Evolutionary conservation across 768 basidiomycete genomes (phyloP), one percentile per base, ranked within the genome.

Genomic region (Filobasidium wieringae): DNA sequence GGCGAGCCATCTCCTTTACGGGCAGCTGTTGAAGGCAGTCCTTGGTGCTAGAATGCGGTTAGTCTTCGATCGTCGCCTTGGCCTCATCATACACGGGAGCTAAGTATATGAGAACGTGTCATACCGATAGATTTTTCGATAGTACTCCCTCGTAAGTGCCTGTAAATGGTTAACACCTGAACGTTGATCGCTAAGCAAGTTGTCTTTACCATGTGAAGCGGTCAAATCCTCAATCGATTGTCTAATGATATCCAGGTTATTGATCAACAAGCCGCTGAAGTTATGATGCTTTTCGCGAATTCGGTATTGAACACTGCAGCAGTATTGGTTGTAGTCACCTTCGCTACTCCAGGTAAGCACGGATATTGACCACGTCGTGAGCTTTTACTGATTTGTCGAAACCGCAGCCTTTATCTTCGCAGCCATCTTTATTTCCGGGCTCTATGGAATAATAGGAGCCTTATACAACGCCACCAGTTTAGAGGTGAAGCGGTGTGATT

Each of bases 171-270:
- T n/a, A n/a, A 1, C 19, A 27, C 1, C 36, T 51, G 49, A 51
- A 39, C 27, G 29, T 54, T 45, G 11, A n/a, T 19, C 24, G 49
- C 7, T 29, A 40, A 11, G 45, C 36, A 33, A 34, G 37, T 22
- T 53, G 32, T 40, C 15, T 17, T 86, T 64, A 76, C 79, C 36
- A 86, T 84, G 3, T 85, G 85, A 1, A 81, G 84, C 36, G 87
- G 87, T 9, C 77, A 85, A 7, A 85, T 89, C 63, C 77, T 86
- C 36, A 88, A 88, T 65, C 80, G 88, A 17, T 86, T 89, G 66
- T 85, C 84, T 0, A 88, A 89, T 76, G 86, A 88, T 64, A 83
- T 88, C 65, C 82, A 82, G 52, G 83, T 82, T 5, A 81, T 88
- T 40, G 87, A 89, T 66, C 78, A 79, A n/a, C 40, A 41, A 34